These are phyloP conservation scores for Artemisia annua DNA, from an alignment of 129 eudicot genomes.

Conservation along the genomic window DNA sequence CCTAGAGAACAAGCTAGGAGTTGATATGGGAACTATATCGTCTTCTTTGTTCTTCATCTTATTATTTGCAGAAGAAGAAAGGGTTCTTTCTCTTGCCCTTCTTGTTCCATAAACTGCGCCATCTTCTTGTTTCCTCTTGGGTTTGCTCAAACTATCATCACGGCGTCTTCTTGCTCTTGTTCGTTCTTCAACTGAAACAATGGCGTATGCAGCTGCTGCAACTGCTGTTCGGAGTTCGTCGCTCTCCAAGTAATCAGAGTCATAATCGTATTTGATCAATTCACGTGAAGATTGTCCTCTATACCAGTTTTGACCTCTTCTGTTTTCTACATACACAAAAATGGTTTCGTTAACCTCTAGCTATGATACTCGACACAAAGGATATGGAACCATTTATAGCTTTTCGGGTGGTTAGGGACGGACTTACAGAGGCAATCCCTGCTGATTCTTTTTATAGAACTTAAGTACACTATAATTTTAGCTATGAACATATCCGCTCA, in stretches of 20 bases:
- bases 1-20: slow-evolving; percentile 30
- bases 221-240: slow-evolving; percentile 68
- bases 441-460: too few species aligned
- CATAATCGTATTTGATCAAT: slow-evolving; percentile 39
- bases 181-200: slow-evolving; percentile 48
- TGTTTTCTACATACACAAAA: slow-evolving; percentile 43
- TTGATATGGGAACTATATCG: slow-evolving; percentile 25
- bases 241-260: slow-evolving; percentile 35
- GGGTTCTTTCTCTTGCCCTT: slow-evolving; percentile 34
- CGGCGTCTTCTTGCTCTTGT: slow-evolving; percentile 24
- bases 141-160: slow-evolving; percentile 24
- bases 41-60: slow-evolving; percentile 36
- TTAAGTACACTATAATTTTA: too few species aligned
- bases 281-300: slow-evolving; percentile 65
- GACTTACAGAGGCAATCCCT: too few species aligned
- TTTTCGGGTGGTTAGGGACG: too few species aligned
- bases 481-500: too few species aligned
- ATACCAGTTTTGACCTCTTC: slow-evolving; percentile 60
- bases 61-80: slow-evolving; percentile 32
- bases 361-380: too few species aligned
- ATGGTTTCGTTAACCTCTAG: background rate
- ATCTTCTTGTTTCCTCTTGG: slow-evolving; percentile 35
- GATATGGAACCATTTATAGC: too few species aligned
- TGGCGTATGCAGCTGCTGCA: slow-evolving; percentile 89
- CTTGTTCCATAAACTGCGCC: slow-evolving; percentile 25